Evolutionary conservation across 202 grass and related monocot genomes (phyloP).

Genomic region (Digitaria exilis): DNA sequence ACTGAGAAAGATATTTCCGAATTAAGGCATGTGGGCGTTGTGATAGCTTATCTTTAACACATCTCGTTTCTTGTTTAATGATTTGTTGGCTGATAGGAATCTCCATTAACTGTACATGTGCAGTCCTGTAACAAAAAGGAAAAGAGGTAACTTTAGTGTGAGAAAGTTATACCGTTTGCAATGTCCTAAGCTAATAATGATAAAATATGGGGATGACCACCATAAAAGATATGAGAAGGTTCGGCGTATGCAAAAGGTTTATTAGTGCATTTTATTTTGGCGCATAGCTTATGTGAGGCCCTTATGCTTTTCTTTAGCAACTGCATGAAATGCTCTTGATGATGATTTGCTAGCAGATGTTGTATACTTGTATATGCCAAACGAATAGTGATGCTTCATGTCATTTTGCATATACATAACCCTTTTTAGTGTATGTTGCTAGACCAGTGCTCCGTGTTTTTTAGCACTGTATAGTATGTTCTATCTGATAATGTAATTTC

Average conservation of each 20-base stretch:
- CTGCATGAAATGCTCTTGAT: neutral
- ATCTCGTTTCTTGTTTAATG: slow-evolving; percentile 22
- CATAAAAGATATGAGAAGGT: neutral
- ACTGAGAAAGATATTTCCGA: slow-evolving; percentile 45
- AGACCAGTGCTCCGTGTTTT: neutral
- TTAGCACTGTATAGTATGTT: neutral
- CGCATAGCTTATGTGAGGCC: neutral
- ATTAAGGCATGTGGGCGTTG: slow-evolving; percentile 44
- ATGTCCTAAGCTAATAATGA: neutral
- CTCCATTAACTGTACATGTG: slow-evolving; percentile 19
- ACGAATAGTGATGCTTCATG: neutral
- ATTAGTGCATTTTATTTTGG: neutral
- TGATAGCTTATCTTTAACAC: slow-evolving; percentile 52
- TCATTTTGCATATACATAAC: too few species aligned
- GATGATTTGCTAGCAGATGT: neutral
- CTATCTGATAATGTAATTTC: neutral
- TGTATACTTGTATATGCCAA: neutral
- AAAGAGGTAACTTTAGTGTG: slow-evolving; percentile 5
- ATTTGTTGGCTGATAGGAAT: slow-evolving; percentile 15
- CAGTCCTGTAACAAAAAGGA: neutral
- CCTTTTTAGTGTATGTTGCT: too few species aligned
- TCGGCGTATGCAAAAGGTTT: neutral
- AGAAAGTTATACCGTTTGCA: neutral
- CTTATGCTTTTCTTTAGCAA: neutral
- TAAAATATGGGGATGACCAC: neutral